These are phyloP conservation scores for Cladophialophora psammophila DNA, from an alignment of 2,329 filamentous ascomycete genomes.

Conservation along the genomic window DNA sequence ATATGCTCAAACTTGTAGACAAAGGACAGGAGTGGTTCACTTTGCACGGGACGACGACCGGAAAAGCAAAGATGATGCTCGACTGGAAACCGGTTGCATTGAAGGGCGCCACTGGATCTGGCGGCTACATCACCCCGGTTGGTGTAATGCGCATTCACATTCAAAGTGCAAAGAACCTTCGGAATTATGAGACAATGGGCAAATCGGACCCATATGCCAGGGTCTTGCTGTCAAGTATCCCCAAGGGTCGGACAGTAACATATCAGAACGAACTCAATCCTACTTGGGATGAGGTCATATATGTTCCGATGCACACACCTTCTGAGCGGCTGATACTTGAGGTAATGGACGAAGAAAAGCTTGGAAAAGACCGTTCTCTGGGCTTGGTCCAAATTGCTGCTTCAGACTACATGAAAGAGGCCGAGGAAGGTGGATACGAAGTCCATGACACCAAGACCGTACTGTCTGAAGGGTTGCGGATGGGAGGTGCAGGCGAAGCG, in stretches of 20 bases:
- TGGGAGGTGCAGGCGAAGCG: constrained; percentile 73
- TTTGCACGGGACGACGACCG: constrained; percentile 78
- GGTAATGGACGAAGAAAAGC: constrained; percentile 94
- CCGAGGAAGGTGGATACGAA: constrained; percentile 77
- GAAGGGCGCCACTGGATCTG: constrained; percentile 77
- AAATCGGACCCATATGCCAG: constrained; percentile 96
- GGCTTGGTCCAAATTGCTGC: constrained; percentile 80
- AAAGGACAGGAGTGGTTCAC: constrained; percentile 98
- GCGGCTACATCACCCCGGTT: constrained; percentile 90
- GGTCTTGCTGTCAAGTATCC: constrained; percentile 85
- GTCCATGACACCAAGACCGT: constrained; percentile 77
- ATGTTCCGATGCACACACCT: constrained; percentile 84
- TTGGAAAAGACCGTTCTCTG: constrained; percentile 88
- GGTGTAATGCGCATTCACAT: constrained; percentile 96
- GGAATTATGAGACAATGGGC: constrained; percentile 92
- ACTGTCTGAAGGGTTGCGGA: constrained; percentile 71
- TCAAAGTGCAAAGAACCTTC: constrained; percentile 78
- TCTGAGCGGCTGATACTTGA: constrained; percentile 87
- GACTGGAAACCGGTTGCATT: constrained; percentile 96
- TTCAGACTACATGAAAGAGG: constrained; percentile 79
- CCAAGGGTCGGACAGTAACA: constrained; percentile 90
- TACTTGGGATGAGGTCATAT: constrained; percentile 94
- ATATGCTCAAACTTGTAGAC: constrained; percentile 87
- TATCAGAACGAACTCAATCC: constrained; percentile 96
- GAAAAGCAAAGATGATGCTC: constrained; percentile 86